Percentiles rank a stretch among this genome's conserved stretches.
These are phyloP conservation scores for Stereocaulon alpinum DNA, from an alignment of 495 filamentous ascomycete species.

Conservation along the genomic window DNA sequence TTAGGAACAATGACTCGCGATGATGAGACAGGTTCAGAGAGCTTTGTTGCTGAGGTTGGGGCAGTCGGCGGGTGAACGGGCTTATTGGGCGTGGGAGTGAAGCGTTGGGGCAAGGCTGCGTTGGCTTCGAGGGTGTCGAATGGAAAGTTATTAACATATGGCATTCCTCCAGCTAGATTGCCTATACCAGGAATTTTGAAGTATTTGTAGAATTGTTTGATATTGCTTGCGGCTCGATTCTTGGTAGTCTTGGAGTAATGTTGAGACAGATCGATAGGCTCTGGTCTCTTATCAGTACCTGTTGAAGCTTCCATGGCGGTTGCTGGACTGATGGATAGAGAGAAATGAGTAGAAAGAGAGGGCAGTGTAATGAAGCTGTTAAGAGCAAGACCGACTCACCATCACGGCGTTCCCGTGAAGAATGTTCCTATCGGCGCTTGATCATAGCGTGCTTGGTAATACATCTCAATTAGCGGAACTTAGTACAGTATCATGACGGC, in stretches of 20 bases:
- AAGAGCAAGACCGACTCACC: background rate
- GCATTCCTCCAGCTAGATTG: slow-evolving; percentile 83
- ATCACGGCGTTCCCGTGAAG: background rate
- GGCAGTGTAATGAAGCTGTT: background rate
- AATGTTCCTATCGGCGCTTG: background rate
- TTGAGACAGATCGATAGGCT: slow-evolving; percentile 66
- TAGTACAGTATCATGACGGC: background rate
- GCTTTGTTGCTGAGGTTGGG: slow-evolving; percentile 21
- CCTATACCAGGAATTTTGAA: slow-evolving; percentile 69
- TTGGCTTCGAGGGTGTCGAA: slow-evolving; percentile 85
- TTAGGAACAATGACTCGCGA: slow-evolving; percentile 63
- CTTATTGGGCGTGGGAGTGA: slow-evolving; percentile 53
- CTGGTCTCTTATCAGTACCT: slow-evolving; percentile 23
- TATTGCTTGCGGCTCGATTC: slow-evolving; percentile 47
- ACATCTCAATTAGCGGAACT: background rate
- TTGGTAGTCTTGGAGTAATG: slow-evolving; percentile 61
- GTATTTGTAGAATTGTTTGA: slow-evolving; percentile 80
- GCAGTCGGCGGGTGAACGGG: slow-evolving; percentile 34
- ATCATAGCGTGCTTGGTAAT: slow-evolving; percentile 2
- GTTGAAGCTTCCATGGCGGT: slow-evolving; percentile 6
- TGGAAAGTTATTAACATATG: slow-evolving; percentile 72
- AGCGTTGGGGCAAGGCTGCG: slow-evolving; percentile 60
- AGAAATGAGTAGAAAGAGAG: background rate
- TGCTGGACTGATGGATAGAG: background rate
- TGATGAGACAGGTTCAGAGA: slow-evolving; percentile 22